Evolutionary conservation across 371 early-diverging fungal genomes (phyloP).

Genomic region (Globomyces sp.): DNA sequence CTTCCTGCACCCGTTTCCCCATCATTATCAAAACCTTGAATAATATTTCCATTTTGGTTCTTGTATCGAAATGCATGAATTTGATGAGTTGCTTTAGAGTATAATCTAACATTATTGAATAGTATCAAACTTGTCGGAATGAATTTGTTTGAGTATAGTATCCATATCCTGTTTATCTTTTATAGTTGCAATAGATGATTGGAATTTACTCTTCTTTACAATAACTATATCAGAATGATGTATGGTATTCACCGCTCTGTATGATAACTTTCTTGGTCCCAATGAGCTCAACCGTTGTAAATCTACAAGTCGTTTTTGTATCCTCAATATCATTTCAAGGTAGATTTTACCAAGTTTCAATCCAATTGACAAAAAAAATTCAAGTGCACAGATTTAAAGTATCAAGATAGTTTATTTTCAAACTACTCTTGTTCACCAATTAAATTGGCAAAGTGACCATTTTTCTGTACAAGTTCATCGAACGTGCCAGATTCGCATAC

Average conservation of each 20-base stretch:
- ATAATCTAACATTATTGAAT: background rate
- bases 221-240: slow-evolving; percentile 7
- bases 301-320: no score
- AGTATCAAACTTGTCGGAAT: slow-evolving; percentile 2
- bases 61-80: slow-evolving; percentile 83
- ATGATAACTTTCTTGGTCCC: background rate
- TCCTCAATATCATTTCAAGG: no score
- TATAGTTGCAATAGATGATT: background rate
- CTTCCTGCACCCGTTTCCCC: slow-evolving; percentile 56
- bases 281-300: no score
- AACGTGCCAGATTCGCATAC: slow-evolving; percentile 40
- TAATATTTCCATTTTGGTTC: slow-evolving; percentile 45
- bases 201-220: slow-evolving; percentile 12
- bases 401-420: background rate
- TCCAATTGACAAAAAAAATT: background rate
- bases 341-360: background rate
- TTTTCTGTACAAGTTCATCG: slow-evolving; percentile 31
- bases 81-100: slow-evolving; percentile 73
- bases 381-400: background rate
- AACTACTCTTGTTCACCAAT: slow-evolving; percentile 15
- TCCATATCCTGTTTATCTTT: background rate
- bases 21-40: slow-evolving; percentile 48
- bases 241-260: background rate
- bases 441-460: slow-evolving; percentile 29
- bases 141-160: background rate